These are phyloP conservation scores for Salvia sclarea DNA, from an alignment of 305 asterid species.

Conservation along the genomic window DNA sequence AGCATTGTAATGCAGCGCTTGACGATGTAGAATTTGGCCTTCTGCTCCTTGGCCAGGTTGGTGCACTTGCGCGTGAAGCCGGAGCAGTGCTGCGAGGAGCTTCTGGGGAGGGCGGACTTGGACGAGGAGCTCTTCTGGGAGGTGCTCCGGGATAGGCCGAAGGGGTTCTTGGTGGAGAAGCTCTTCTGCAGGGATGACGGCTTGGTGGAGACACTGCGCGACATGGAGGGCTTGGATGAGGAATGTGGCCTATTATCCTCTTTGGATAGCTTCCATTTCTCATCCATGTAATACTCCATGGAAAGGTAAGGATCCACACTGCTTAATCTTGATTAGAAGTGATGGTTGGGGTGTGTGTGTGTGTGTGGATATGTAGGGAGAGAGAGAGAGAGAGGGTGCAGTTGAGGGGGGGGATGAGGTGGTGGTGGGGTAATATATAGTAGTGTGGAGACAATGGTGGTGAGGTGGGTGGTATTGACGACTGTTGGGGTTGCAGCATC, in stretches of 20 bases:
- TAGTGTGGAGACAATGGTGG: slow-evolving; percentile 33
- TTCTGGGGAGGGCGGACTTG: slow-evolving; percentile 51
- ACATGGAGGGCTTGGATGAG: slow-evolving; percentile 44
- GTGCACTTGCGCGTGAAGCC: slow-evolving; percentile 73
- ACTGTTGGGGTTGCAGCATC: slow-evolving; percentile 51
- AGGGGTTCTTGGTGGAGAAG: slow-evolving; percentile 38
- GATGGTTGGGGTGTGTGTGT: slow-evolving; percentile 13
- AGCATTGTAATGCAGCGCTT: slow-evolving; percentile 89
- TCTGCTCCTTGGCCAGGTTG: slow-evolving; percentile 85
- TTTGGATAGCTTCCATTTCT: slow-evolving; percentile 63
- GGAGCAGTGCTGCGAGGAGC: slow-evolving; percentile 60
- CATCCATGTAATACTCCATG: slow-evolving; percentile 88
- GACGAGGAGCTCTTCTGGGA: slow-evolving; percentile 51
- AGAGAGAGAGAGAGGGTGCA: background rate
- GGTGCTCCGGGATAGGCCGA: slow-evolving; percentile 54
- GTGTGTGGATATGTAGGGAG: background rate
- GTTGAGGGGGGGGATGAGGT: slow-evolving; percentile 28
- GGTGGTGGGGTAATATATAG: slow-evolving; percentile 52
- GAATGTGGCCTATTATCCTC: slow-evolving; percentile 53
- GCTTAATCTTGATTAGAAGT: background rate
- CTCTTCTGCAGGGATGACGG: slow-evolving; percentile 18
- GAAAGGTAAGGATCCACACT: slow-evolving; percentile 26
- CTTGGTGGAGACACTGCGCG: slow-evolving; percentile 54
- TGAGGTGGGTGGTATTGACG: slow-evolving; percentile 46
- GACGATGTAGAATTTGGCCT: slow-evolving; percentile 86